Evolutionary conservation across 257 asterid species (phyloP), one percentile per base, ranked within the genome.

Genomic region (Solanum pennellii): DNA sequence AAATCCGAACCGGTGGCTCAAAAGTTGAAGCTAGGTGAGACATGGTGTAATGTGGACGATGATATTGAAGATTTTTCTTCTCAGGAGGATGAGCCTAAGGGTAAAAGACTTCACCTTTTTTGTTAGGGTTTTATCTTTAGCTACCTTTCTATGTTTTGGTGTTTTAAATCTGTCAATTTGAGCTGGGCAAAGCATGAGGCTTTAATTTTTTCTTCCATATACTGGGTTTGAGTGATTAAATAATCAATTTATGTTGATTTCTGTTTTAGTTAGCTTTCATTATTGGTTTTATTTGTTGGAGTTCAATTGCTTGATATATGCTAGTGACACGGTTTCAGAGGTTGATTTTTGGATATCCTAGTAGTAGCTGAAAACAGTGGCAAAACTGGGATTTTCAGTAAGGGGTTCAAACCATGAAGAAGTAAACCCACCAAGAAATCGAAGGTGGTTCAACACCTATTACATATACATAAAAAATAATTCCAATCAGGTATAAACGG

Each of bases 21-120:
- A 86, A 91, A 87, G 35, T 66, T n/a, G 56, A 80, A 88, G 66
- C 18, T 76, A 52, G 87, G 71, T 33, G 68, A 80, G 85, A 88
- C 31, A 16, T 44, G 87, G 88, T 77, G 89, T 88, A 83, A 89
- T 86, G 91, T 85, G 72, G 96, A 93, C 79, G 99, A 96, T 83
- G 99, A 95, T 42, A 97, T 97, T 87, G 99, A 97, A 89, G 94
- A 89, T 25, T 95, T 95, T 82, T 96, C 98, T 87, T 94, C 97
- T 25, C 95, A 95, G 73, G 98, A 95, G 42, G 98, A 93, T 71
- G 89, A 35, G 87, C 87, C 86, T 9, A 74, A 74, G 88, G 98
- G 98, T 94, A 88, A 49, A 83, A n/a, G 6, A 56, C 47, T 84
- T 52, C 47, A 2, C 27, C 49, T 29, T 86, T 86, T 79, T 84